These are phyloP conservation scores for Candida mattraensis DNA, from an alignment of 805 yeast species.

Conservation along the genomic window DNA sequence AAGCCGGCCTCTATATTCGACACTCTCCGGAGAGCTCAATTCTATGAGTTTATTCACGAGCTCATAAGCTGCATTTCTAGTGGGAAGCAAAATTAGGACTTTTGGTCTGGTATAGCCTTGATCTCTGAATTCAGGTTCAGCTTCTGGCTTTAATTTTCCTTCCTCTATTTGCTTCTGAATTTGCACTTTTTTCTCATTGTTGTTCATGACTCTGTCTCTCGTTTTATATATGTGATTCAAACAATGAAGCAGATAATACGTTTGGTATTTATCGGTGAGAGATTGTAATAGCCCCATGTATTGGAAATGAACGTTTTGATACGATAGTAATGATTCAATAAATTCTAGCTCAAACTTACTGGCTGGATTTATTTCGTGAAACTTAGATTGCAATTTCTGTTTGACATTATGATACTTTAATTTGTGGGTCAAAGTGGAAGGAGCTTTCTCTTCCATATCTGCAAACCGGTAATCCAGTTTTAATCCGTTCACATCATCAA, in stretches of 20 bases:
- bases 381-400: conserved; percentile 42
- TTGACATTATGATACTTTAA: conserved; percentile 44
- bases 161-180: conserved; percentile 38
- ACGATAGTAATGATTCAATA: conserved; percentile 65
- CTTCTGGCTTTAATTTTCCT: conserved; percentile 27
- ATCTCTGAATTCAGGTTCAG: conserved; percentile 70
- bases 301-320: conserved; percentile 67
- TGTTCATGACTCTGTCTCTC: conserved; percentile 77
- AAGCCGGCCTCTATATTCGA: conserved; percentile 80
- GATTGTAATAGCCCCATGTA: conserved; percentile 47
- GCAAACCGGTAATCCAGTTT: conserved; percentile 33
- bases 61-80: conserved; percentile 73
- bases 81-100: conserved; percentile 78
- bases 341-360: conserved; percentile 49
- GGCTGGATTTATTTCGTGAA: conserved; percentile 31
- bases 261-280: conserved; percentile 44
- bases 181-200: conserved; percentile 58
- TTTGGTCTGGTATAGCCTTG: conserved; percentile 97
- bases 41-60: conserved; percentile 61
- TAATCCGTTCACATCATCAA: conserved; percentile 29
- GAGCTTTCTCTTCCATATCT: background rate
- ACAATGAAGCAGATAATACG: conserved; percentile 66
- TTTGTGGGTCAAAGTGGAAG: conserved; percentile 11
- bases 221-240: conserved; percentile 85
- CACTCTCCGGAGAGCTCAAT: conserved; percentile 67